Base-by-base conservation (phyloP, 768 basidiomycete genomes). In the Naganishia kalamii region DNA sequence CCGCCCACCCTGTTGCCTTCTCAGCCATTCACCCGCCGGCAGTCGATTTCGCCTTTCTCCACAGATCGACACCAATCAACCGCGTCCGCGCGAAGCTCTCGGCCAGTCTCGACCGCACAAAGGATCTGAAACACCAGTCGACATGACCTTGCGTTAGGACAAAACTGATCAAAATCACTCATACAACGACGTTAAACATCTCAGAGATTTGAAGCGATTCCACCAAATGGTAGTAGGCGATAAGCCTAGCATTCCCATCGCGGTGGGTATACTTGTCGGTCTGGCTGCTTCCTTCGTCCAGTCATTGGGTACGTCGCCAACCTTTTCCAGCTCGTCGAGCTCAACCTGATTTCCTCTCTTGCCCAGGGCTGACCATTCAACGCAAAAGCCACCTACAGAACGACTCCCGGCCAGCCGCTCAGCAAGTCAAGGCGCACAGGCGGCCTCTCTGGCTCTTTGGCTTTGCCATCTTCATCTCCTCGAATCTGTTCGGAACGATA, bases 381-480 rank as follows among this genome's bases (percentile, higher is more conserved):
- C 86, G 92, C 66, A 92, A 93, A 81, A 90, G 89, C 70, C 92
- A 97, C 82, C 84, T 94, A 52, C 79, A 87, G 54, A 89, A 93
- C 73, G 88, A 90, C 70, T 77, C 80, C 2, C 81, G 87, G 12
- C 89, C 90, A 3, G 82, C 85, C 60, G 74, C 82, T 25, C 78
- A 84, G 57, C 86, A 86, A 74, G 82, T 82, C 64, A 82, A 84
- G 27, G 90, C 92, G 71, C 85, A 88, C 74, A 84, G 85, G 43
- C 83, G 92, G 74, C 92, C 92, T 85, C 79, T 94, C 37, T 97
- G 92, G 92, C 80, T 94, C 21, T 75, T 89, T 21, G 92, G 92
- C 11, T 92, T 93, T 72, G 69, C 68, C 32, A 68, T 72, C 48
- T 72, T 72, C 54, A 70, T 72, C 62, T 62, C 60, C 19, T 68